Base-by-base conservation (phyloP, 169 alveolate genomes). In the Toxoplasma gondii region DNA sequence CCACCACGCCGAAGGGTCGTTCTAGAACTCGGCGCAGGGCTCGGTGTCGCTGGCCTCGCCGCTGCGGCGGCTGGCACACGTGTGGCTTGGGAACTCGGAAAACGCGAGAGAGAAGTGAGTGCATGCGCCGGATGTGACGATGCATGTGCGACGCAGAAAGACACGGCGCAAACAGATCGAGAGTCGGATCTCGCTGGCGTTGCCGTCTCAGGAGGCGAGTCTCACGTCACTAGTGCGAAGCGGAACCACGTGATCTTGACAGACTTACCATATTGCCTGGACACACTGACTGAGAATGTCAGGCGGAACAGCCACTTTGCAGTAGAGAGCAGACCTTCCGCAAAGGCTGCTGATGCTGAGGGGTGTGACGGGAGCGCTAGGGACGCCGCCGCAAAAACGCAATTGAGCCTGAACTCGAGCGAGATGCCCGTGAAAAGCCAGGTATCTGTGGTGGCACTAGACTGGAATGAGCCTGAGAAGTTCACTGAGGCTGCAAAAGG, bases 21-120 rank as follows among this genome's bases (percentile, higher is more conserved):
- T 5, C 69, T 82, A 38, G 88, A 82, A 19, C 64, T 82, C 24
- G 88, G 88, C 39, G 53, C 88, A 10, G 88, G 88, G 5, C 34
- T 82, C 31, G 88, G 88, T 10, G 67, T 82, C 39, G 64, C 88
- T 43, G 88, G 88, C 67, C 64, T 82, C 2, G 88, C 88, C 36
- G 64, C 88, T 10, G 88, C 88, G 1, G 88, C 88, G 19, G 67
- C 88, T n/a, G 86, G n/a, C 45, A 38, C 86, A 27, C 45, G 43
- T n/a, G 43, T 19, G 45, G 12, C 86, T n/a, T 45, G 45, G 86
- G 86, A 78, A 0, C 86, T 24, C 86, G 22, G 22, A 45, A 41
- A 27, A n/a, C 86, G n/a, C 86, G 45, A 38, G 86, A 12, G n/a
- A 78, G 29, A 78, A n/a, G 43, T n/a, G 39, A 16, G 10, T 1